Base-by-base conservation (phyloP, 1,284 basidiomycete species). In the Tausonia pullulans region DNA sequence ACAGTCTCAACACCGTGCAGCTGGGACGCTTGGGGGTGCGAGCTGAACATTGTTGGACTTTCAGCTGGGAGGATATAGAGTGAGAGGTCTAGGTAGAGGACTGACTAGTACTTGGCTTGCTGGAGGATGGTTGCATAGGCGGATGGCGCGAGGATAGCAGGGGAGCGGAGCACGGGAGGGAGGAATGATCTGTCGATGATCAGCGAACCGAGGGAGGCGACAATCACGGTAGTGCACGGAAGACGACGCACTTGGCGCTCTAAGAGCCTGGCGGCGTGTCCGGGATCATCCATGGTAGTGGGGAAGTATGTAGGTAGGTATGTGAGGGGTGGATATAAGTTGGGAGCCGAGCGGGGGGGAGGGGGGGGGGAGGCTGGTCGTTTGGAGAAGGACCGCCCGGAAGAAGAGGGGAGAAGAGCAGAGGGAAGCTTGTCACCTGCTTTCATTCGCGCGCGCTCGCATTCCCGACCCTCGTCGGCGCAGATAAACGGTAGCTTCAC, bases 371-470 rank as follows among this genome's bases (percentile, higher is more conserved):
- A 3, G n/a, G 4, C n/a, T 6, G 45, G 48, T 43, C 2, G 39
- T 11, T 39, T 3, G 11, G 27, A n/a, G 14, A 39, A n/a, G 41
- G 5, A 44, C 0, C 0, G 16, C 3, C 27, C 27, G 7, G 46
- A 48, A 39, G 64, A n/a, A 69, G 50, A 9, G 56, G 63, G 1
- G 63, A 53, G 39, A 67, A 66, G 41, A 69, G 67, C 5, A 70
- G 52, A 4, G 67, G 64, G 60, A 69, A 68, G 6, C 27, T 27
- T 27, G 27, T 27, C 27, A 27, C 27, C 27, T 27, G 27, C 27
- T 27, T 27, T 27, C 27, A 27, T 27, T 27, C 27, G 27, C 27
- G 27, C 27, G 27, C 27, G 27, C 27, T 27, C 27, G 27, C 27
- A 27, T 27, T 27, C 27, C 27, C 27, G 27, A 27, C 27, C 27